Conservation (phyloP, 495 filamentous ascomycete species). For the Hyaloscypha bicolor region DNA sequence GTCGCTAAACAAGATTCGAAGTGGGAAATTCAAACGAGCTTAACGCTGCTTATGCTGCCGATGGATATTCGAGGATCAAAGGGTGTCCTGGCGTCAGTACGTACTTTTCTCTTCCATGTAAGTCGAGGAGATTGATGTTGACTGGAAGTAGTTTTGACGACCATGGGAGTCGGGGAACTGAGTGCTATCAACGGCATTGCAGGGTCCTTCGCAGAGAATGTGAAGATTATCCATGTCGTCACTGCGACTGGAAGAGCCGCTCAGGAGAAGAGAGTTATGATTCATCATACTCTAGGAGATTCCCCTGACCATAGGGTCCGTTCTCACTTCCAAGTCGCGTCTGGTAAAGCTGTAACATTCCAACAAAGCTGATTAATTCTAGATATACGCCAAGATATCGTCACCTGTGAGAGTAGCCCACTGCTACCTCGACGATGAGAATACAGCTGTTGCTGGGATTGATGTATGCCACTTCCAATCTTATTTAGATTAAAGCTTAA, state of each 20-base stretch:
- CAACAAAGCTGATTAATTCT: background rate
- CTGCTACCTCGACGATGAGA: background rate
- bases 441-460: background rate
- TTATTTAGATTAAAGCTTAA: background rate
- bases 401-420: background rate
- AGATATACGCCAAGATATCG: slow-evolving; percentile 3
- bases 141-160: slow-evolving; percentile 53
- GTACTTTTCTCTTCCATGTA: background rate
- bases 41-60: slow-evolving; percentile 62
- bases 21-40: slow-evolving; percentile 66
- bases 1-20: background rate
- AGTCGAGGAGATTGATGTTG: background rate
- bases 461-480: background rate
- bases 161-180: slow-evolving; percentile 72
- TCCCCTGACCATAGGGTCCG: slow-evolving; percentile 35
- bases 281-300: slow-evolving; percentile 14
- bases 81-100: slow-evolving; percentile 53
- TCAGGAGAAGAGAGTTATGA: slow-evolving; percentile 11
- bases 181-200: slow-evolving; percentile 70
- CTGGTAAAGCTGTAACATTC: background rate
- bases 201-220: slow-evolving; percentile 62
- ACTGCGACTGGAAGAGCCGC: slow-evolving; percentile 53
- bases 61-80: slow-evolving; percentile 70
- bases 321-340: slow-evolving; percentile 5
- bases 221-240: slow-evolving; percentile 66